Base-by-base conservation (phyloP, 495 filamentous ascomycete genomes). In the Daldinia grandis region DNA sequence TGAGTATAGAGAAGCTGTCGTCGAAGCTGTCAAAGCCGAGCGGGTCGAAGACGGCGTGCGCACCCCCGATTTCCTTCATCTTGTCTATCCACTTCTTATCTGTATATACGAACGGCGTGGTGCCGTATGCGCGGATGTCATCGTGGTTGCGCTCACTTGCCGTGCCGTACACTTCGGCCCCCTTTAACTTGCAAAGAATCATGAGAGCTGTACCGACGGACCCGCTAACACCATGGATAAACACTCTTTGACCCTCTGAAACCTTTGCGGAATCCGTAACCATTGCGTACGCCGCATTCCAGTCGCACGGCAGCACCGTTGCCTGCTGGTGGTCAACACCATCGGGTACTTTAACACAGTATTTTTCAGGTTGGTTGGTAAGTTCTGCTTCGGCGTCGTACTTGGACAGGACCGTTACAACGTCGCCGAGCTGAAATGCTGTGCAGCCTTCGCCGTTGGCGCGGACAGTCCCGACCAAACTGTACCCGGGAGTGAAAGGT, bases 11-110 rank as follows among this genome's bases (percentile, higher is more conserved):
- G 69, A 68, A 83, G 24, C 79, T 81, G 65, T 83, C 82, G 63
- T 82, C 82, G 74, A 78, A 84, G 68, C 75, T 79, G 33, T 83
- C 81, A 69, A 76, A 82, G 27, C 82, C 81, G 1, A 84, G 77
- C 10, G 82, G 66, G 40, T 84, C 82, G 57, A 83, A 83, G 47
- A 82, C 79, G 28, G 74, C 78, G 50, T 82, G 64, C 3, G 66
- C 81, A 28, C 82, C 81, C 15, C 82, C 82, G 4, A 80, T 61
- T 0, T 58, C 72, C 35, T 77, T 74, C 80, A 84, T 81, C 14
- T 65, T 58, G 21, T 53, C 38, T n/a, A 83, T 81, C 82, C 82
- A 84, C 58, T 78, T 68, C 72, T 83, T 83, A 66, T 81, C 72
- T 27, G 66, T 76, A 76, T 84, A 84, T 17, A 73, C 71, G 66